These are phyloP conservation scores for Wallacemonas sp. DNA, from an alignment of 208 protist genomes.

Conservation along the genomic window DNA sequence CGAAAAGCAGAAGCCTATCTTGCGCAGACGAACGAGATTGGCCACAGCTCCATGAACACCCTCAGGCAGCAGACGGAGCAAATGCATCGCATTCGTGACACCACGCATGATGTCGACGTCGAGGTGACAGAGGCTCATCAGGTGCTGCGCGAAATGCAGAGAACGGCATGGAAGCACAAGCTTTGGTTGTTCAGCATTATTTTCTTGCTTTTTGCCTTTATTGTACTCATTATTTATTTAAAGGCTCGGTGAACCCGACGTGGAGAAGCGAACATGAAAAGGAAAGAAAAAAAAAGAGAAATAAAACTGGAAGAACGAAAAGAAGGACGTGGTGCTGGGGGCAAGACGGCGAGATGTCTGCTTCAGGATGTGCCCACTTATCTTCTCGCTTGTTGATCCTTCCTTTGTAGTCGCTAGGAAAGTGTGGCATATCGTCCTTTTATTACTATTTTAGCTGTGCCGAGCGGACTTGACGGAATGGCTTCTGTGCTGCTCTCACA, in stretches of 20 bases:
- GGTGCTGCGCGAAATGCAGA: slow-evolving; percentile 71
- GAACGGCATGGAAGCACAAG: slow-evolving; percentile 64
- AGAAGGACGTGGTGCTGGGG: no score
- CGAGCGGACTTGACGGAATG: no score
- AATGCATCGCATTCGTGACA: slow-evolving; percentile 51
- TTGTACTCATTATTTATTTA: slow-evolving; percentile 40
- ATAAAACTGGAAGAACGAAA: neutral
- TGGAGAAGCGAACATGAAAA: neutral
- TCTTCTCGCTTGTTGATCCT: neutral
- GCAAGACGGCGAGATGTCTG: neutral
- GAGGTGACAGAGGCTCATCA: slow-evolving; percentile 55
- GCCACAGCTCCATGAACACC: slow-evolving; percentile 36
- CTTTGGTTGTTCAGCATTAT: slow-evolving; percentile 51
- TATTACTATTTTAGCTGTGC: no score
- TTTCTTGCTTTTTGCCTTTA: slow-evolving; percentile 34
- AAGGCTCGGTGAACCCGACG: slow-evolving; percentile 18
- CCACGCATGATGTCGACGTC: slow-evolving; percentile 53
- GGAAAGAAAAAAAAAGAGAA: neutral
- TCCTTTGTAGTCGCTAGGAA: neutral
- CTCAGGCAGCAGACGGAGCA: slow-evolving; percentile 69
- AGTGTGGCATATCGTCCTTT: neutral
- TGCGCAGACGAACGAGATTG: slow-evolving; percentile 42
- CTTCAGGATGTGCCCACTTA: neutral
- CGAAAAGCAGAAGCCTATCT: slow-evolving; percentile 63
- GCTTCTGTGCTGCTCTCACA: no score